Evolutionary conservation across 176 grass and related monocot genomes (phyloP).

Genomic region (Carex kokanica): DNA sequence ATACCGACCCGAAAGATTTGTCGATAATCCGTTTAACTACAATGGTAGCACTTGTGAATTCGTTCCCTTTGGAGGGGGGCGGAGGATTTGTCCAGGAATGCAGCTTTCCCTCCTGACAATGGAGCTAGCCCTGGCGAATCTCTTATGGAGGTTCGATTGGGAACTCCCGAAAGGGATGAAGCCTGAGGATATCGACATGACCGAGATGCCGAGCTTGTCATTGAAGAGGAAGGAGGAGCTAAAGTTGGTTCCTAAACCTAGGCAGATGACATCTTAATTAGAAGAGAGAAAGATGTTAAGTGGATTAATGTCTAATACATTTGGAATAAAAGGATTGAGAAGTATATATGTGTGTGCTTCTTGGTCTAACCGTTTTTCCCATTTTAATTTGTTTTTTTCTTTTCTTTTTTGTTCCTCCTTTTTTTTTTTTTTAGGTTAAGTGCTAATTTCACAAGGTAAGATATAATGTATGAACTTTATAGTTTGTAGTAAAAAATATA

Average conservation of each 20-base stretch:
- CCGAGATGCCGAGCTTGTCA: constrained; percentile 23
- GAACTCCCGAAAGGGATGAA: constrained; percentile 21
- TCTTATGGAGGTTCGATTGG: constrained; percentile 26
- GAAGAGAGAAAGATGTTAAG: not conserved
- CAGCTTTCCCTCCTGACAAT: constrained; percentile 15
- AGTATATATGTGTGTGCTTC: not conserved
- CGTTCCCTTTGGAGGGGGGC: constrained; percentile 23
- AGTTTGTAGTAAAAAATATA: no score
- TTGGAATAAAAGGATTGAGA: not conserved
- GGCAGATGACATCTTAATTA: not conserved
- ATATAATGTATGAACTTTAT: no score
- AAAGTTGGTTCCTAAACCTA: constrained; percentile 18
- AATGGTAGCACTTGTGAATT: constrained; percentile 4
- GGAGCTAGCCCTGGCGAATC: constrained; percentile 26
- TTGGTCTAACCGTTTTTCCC: not conserved
- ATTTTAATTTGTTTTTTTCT: not conserved
- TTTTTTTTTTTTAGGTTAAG: not conserved
- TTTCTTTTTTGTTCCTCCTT: not conserved
- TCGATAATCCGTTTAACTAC: constrained; percentile 1
- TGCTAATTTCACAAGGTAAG: not conserved
- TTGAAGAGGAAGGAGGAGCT: constrained; percentile 17
- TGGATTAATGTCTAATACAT: not conserved
- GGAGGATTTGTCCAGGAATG: constrained; percentile 35
- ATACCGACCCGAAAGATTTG: constrained; percentile 24
- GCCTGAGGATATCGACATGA: constrained; percentile 20